Evolutionary conservation across 345 rosid species (phyloP), one percentile per base, ranked within the genome.

Genomic region (Pistacia integerrima): DNA sequence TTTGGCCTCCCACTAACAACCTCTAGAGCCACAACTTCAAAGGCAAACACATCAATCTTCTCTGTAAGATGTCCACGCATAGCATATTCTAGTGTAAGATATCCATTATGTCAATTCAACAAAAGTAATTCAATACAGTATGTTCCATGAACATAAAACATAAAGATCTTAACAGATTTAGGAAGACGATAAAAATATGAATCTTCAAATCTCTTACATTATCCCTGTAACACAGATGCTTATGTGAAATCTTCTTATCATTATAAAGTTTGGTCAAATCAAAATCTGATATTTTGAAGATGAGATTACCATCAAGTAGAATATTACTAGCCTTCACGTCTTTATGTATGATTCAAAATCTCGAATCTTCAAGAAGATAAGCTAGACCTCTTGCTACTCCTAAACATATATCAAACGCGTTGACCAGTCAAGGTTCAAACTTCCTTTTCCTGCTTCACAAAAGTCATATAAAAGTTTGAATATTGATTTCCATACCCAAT

Each of bases 181-280:
- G 3, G 41, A 38, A 38, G 41, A 38, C 2, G 3, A 38, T 38
- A 4, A 33, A 8, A n/a, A 10, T 25, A 4, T 20, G 44, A 58
- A 16, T 46, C 18, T n/a, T 30, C 38, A n/a, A 10, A 25, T 30
- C 33, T 69, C 88, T 81, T 83, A 89, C 88, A 87, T 77, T 75
- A 87, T 89, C 51, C 91, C 89, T 22, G 89, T 89, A 9, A 87
- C 90, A 36, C 85, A 81, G 25, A 86, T 87, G 85, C 92, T 89
- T 30, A 87, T 85, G 57, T 85, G 89, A 36, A 36, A 89, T 89
- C 78, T 85, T 80, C 51, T 83, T 84, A 69, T 87, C 90, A 77
- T 87, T 85, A 10, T 85, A 89, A 56, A 87, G 90, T 71, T 89
- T 89, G 14, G 89, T 89, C 78, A 89, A 72, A 59, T 89, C 92